Evolutionary conservation across 2,329 filamentous ascomycete species (phyloP).

Genomic region (Colletotrichum chrysophilum): DNA sequence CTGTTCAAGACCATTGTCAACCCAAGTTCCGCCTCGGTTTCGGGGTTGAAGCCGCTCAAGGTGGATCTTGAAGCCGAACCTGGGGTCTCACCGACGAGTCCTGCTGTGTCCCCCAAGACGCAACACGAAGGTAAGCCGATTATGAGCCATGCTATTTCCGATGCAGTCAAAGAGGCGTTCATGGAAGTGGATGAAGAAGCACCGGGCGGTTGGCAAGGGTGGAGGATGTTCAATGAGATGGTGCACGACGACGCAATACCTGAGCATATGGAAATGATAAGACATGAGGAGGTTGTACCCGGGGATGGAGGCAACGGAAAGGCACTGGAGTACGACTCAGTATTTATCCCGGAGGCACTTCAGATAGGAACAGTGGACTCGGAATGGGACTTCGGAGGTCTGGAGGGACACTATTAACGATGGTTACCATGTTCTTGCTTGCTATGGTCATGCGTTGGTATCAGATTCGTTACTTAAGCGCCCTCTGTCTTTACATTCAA

Average conservation of each 20-base stretch:
- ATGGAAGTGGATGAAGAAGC: conserved; percentile 34
- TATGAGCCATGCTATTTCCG: conserved; percentile 18
- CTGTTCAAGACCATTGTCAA: conserved; percentile 27
- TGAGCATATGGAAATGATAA: background rate
- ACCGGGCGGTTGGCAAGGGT: conserved; percentile 29
- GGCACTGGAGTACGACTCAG: background rate
- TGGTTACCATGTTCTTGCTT: background rate
- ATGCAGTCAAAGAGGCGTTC: conserved; percentile 30
- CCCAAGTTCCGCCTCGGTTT: background rate
- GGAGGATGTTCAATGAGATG: conserved; percentile 34
- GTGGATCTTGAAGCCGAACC: background rate
- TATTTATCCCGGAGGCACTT: background rate
- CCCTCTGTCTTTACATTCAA: background rate
- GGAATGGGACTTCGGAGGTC: conserved; percentile 11
- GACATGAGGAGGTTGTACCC: background rate
- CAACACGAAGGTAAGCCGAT: background rate
- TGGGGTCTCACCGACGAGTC: background rate
- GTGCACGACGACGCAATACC: conserved; percentile 17
- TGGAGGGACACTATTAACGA: background rate
- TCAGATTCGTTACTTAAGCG: background rate
- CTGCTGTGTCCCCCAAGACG: background rate
- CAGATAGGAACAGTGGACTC: background rate
- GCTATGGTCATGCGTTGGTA: background rate
- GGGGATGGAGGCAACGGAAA: rapidly evolving
- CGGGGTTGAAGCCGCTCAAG: background rate